Evolutionary conservation across 176 grass and related monocot genomes (phyloP).

Genomic region (Oryza coarctata): DNA sequence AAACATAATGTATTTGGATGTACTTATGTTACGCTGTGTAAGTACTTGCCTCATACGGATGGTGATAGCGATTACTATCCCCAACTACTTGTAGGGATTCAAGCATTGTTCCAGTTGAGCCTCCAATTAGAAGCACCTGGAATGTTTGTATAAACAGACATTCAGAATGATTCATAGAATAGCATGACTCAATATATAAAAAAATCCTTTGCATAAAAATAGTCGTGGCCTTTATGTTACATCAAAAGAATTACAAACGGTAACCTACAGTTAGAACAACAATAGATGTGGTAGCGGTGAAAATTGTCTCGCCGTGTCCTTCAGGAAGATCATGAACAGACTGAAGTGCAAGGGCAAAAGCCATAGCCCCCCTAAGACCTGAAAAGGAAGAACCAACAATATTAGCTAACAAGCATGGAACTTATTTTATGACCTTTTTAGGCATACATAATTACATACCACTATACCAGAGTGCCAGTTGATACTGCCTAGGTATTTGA

Average conservation of each 20-base stretch:
- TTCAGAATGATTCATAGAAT: constrained; percentile 13
- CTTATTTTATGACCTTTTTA: constrained; percentile 4
- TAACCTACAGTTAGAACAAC: constrained; percentile 75
- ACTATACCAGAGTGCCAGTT: constrained; percentile 90
- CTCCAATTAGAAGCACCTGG: constrained; percentile 83
- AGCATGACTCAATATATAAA: not conserved
- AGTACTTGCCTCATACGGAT: constrained; percentile 53
- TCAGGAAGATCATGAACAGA: constrained; percentile 92
- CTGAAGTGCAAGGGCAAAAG: constrained; percentile 94
- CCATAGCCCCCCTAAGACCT: constrained; percentile 95
- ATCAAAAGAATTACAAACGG: constrained; percentile 8
- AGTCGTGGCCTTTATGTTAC: not conserved
- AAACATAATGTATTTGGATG: not conserved
- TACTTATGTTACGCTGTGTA: not conserved
- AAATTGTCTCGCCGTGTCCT: constrained; percentile 82
- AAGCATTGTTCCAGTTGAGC: constrained; percentile 88
- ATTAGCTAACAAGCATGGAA: constrained; percentile 1
- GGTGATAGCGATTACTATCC: constrained; percentile 42
- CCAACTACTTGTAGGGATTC: constrained; percentile 84
- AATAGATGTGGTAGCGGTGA: constrained; percentile 84
- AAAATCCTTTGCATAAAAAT: not conserved
- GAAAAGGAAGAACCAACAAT: not conserved
- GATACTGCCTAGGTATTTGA: constrained; percentile 77
- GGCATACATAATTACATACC: constrained; percentile 41
- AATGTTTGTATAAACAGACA: not conserved